A percentile compares a stretch with the other conserved stretches of the same genome.
These are phyloP conservation scores for Metschnikowia picachoensis DNA, from an alignment of 805 yeast genomes.

Conservation along the genomic window DNA sequence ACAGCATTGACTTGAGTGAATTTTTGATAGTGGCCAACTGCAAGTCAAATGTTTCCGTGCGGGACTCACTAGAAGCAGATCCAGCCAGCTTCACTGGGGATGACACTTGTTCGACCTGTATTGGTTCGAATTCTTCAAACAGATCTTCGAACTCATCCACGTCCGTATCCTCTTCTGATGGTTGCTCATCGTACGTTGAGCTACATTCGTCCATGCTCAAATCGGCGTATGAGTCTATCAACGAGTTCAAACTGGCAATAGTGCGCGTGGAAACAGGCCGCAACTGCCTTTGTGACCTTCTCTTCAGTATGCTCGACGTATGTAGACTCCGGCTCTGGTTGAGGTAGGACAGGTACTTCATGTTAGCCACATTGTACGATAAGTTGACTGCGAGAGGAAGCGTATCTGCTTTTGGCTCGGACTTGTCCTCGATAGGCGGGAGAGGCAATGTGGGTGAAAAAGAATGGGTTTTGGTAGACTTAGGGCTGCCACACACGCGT, in stretches of 20 bases:
- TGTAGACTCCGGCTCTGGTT: conserved; percentile 7
- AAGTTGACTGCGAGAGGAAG: background rate
- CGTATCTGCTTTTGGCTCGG: background rate
- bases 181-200: background rate
- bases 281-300: background rate
- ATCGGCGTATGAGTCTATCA: conserved; percentile 12
- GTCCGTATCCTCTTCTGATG: background rate
- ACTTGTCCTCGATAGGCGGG: conserved; percentile 5
- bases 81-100: too few relatives aligned
- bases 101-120: too few relatives aligned
- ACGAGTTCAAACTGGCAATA: conserved; percentile 8
- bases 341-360: conserved; percentile 16
- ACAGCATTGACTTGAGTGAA: background rate
- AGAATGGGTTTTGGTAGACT: conserved; percentile 1
- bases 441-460: conserved; percentile 14
- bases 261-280: conserved; percentile 5
- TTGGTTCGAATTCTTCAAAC: too few relatives aligned
- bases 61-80: background rate
- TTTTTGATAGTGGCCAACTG: background rate
- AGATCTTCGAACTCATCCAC: too few relatives aligned
- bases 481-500: background rate
- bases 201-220: conserved; percentile 7
- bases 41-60: background rate
- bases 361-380: conserved; percentile 8
- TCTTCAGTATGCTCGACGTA: background rate